These are phyloP conservation scores for Globisporangium apiculatum DNA, from an alignment of 352 stramenopile genomes.

Conservation along the genomic window DNA sequence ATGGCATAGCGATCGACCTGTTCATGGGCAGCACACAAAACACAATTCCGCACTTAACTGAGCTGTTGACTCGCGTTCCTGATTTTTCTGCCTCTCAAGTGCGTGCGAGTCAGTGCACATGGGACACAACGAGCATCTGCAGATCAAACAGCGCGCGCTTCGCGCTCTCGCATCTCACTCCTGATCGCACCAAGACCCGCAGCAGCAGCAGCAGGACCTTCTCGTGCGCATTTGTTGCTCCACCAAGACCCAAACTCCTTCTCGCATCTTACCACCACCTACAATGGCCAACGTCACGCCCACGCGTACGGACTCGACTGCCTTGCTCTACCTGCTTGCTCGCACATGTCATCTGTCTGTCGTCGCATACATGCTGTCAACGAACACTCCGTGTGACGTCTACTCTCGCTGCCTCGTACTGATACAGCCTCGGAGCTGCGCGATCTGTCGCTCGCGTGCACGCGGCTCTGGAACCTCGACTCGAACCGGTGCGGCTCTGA, in stretches of 20 bases:
- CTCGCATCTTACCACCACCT: too few species aligned
- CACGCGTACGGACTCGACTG: slow-evolving; percentile 22
- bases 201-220: neutral
- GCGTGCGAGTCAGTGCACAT: too few species aligned
- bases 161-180: too few species aligned
- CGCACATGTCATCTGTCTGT: neutral
- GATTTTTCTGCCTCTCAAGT: too few species aligned
- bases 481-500: slow-evolving; percentile 43
- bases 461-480: slow-evolving; percentile 93
- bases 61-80: too few species aligned
- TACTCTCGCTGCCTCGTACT: too few species aligned
- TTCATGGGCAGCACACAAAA: too few species aligned
- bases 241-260: neutral
- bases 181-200: too few species aligned
- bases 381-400: neutral
- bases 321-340: neutral
- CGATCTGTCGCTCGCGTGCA: slow-evolving; percentile 67
- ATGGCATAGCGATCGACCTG: too few species aligned
- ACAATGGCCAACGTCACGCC: slow-evolving; percentile 39
- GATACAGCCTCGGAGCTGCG: slow-evolving; percentile 31
- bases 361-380: neutral
- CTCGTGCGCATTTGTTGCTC: neutral
- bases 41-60: too few species aligned
- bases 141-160: too few species aligned
- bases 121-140: too few species aligned